Evolutionary conservation across 2,329 filamentous ascomycete genomes (phyloP), one percentile per base, ranked within the genome.

Genomic region (Beauveria caledonica): DNA sequence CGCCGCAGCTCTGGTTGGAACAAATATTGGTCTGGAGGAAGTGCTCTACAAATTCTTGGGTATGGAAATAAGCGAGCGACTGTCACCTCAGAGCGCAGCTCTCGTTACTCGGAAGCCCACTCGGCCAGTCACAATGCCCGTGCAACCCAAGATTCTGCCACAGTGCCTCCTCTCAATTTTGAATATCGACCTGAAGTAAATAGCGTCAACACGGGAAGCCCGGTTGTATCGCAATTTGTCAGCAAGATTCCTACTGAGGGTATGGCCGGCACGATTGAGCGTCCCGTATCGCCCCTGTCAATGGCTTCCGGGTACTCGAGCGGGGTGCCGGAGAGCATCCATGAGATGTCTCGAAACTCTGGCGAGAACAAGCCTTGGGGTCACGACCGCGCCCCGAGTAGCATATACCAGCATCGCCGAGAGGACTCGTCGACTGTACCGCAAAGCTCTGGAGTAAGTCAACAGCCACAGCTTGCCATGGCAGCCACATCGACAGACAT

Each of bases 1-100:
- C 79, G 85, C 60, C 79, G 84, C 68, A 89, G 86, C 66, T 90
- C 87, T 3, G 87, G 87, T 52, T 91, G 88, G 88, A 90, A 89
- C 71, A 78, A 84, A 58, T 91, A 90, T 73, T 91, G 88, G 82
- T 89, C 87, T 15, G 87, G 86, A 55, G 88, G 87, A 58, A 88
- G 86, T 65, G 82, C 86, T 8, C 74, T 87, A 60, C 86, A 87
- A 67, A 81, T 87, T 25, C 76, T 89, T 8, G 85, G 84, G 15
- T 82, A 86, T 57, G 83, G 82, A 15, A 68, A 75, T 40, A 76
- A 79, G 68, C 72, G 80, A 63, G 73, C 74, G 39, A 86, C 83
- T 0, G 75, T 78, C n/a, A 76, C 70, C 21, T 86, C 80, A 3
- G 82, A 85, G 39, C 71, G 73, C 54, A 81, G 82, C 69, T 85